Percentiles rank a stretch among this genome's conserved stretches.
These are phyloP conservation scores for Onygena corvina DNA, from an alignment of 2,329 filamentous ascomycete species.

Conservation along the genomic window DNA sequence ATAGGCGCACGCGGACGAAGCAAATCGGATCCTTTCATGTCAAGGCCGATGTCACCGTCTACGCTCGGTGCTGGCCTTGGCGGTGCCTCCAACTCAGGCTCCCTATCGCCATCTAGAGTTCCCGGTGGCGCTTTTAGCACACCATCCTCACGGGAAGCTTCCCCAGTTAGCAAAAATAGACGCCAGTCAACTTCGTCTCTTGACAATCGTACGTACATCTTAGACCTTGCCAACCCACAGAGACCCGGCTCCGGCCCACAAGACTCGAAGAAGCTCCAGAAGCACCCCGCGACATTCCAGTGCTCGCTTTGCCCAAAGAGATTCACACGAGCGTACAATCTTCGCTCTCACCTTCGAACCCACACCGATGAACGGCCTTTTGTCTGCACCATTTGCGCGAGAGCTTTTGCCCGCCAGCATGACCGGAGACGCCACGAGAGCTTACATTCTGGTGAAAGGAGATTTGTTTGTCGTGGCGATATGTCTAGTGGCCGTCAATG, in stretches of 20 bases:
- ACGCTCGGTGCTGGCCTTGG: slow-evolving; percentile 22
- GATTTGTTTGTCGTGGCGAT: slow-evolving; percentile 90
- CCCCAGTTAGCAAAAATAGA: slow-evolving; percentile 33
- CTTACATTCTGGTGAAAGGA: slow-evolving; percentile 93
- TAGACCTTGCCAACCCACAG: slow-evolving; percentile 79
- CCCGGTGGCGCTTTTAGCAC: slow-evolving; percentile 27
- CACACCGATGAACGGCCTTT: slow-evolving; percentile 97
- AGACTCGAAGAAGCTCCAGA: slow-evolving; percentile 75
- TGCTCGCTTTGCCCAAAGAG: slow-evolving; percentile 87
- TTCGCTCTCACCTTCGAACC: slow-evolving; percentile 86
- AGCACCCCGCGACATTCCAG: slow-evolving; percentile 94
- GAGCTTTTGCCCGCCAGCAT: slow-evolving; percentile 93
- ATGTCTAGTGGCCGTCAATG: slow-evolving; percentile 72
- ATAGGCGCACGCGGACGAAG: slow-evolving; percentile 44
- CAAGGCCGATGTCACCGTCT: slow-evolving; percentile 28
- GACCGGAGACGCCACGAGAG: slow-evolving; percentile 96
- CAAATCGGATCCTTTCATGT: slow-evolving; percentile 46
- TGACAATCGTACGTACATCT: slow-evolving; percentile 61
- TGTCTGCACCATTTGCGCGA: slow-evolving; percentile 91
- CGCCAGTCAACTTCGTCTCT: slow-evolving; percentile 38
- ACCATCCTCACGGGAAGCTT: slow-evolving; percentile 34
- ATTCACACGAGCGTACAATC: slow-evolving; percentile 91
- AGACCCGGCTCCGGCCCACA: slow-evolving; percentile 53
- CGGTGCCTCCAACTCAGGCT: slow-evolving; percentile 25
- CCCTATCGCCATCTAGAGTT: slow-evolving; percentile 34